Evolutionary conservation across 305 asterid species (phyloP).

Genomic region (Rubia peregrina): DNA sequence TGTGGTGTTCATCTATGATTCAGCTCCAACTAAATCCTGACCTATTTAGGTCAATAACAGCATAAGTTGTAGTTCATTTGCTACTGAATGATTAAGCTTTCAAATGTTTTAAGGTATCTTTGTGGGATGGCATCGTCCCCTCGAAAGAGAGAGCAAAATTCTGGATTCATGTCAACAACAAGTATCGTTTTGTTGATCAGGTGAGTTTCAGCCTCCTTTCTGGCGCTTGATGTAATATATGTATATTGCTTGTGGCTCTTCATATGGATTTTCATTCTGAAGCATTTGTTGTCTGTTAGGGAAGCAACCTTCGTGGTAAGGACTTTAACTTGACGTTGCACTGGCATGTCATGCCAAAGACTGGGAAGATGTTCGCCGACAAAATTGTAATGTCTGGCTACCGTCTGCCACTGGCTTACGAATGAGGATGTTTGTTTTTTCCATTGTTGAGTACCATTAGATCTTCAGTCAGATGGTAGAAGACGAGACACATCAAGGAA

Average conservation of each 20-base stretch:
- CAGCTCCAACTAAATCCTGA: background rate
- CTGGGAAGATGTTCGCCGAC: constrained; percentile 90
- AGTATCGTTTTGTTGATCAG: no score
- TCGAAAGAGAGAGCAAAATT: no score
- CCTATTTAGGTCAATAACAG: background rate
- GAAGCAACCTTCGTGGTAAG: constrained; percentile 83
- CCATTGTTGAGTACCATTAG: no score
- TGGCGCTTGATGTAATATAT: background rate
- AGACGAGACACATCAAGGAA: no score
- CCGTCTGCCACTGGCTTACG: constrained; percentile 63
- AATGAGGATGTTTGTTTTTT: constrained; percentile 25
- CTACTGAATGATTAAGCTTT: constrained; percentile 15
- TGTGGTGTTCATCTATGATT: background rate
- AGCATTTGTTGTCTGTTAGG: constrained; percentile 30
- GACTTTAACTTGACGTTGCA: constrained; percentile 76
- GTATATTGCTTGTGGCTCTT: no score
- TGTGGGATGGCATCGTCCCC: no score
- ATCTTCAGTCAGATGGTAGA: no score
- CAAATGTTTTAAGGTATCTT: constrained; percentile 50
- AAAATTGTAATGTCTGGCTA: constrained; percentile 78
- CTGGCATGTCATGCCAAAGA: constrained; percentile 98
- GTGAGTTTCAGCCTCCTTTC: background rate
- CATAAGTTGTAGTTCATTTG: background rate
- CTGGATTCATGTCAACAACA: no score
- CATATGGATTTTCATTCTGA: background rate